These are phyloP conservation scores for Plasmopara halstedii DNA, from an alignment of 352 stramenopile genomes.

Conservation along the genomic window DNA sequence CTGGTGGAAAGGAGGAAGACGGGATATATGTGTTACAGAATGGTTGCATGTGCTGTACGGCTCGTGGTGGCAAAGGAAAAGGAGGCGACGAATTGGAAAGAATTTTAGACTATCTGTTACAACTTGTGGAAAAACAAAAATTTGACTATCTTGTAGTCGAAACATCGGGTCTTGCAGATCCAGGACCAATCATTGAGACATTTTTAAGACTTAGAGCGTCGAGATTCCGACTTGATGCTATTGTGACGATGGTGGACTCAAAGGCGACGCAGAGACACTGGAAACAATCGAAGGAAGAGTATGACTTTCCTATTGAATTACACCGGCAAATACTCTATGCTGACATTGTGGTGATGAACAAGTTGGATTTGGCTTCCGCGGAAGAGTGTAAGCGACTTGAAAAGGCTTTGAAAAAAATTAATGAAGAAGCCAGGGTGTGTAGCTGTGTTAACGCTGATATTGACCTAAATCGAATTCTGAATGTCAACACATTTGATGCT, in stretches of 20 bases:
- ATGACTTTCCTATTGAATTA: slow-evolving; percentile 48
- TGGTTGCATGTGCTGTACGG: slow-evolving; percentile 96
- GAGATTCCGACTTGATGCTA: slow-evolving; percentile 91
- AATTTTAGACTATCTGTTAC: slow-evolving; percentile 85
- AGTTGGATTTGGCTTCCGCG: slow-evolving; percentile 45
- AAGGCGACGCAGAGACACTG: slow-evolving; percentile 51
- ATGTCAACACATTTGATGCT: slow-evolving; percentile 68
- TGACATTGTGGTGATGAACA: slow-evolving; percentile 68
- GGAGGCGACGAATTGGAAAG: slow-evolving; percentile 85
- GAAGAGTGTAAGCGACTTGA: slow-evolving; percentile 28
- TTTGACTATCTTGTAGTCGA: slow-evolving; percentile 97
- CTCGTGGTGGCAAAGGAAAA: slow-evolving; percentile 78
- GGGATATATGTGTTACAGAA: slow-evolving; percentile 98
- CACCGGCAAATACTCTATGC: slow-evolving; percentile 61
- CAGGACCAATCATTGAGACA: slow-evolving; percentile 95
- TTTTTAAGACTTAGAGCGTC: slow-evolving; percentile 88
- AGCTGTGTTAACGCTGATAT: slow-evolving; percentile 47
- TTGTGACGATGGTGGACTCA: slow-evolving; percentile 94
- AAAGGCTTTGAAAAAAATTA: slow-evolving; percentile 27
- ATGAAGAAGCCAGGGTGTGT: slow-evolving; percentile 39
- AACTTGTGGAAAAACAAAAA: slow-evolving; percentile 55
- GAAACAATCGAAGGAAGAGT: slow-evolving; percentile 11
- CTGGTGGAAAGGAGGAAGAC: slow-evolving; percentile 30
- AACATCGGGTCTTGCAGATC: slow-evolving; percentile 95
- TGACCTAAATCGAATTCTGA: slow-evolving; percentile 42